Conservation (phyloP, 768 basidiomycete species). For the Panellus pusillus region DNA sequence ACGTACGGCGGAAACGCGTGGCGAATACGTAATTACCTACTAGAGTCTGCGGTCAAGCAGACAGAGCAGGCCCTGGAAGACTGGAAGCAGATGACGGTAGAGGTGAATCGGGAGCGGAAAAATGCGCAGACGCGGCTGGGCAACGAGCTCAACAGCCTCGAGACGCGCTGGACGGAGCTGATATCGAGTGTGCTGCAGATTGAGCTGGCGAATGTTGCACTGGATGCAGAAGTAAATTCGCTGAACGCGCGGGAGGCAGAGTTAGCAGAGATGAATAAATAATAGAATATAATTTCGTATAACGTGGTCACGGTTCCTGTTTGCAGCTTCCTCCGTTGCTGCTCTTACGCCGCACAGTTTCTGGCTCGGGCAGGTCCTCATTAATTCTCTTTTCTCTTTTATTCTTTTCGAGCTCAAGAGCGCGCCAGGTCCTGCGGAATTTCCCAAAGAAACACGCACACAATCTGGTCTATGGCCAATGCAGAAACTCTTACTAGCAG, state of each 20-base stretch:
- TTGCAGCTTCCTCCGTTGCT: not conserved
- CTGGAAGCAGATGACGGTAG: conserved; percentile 74
- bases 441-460: not conserved
- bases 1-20: conserved; percentile 90
- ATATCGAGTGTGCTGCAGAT: conserved; percentile 90
- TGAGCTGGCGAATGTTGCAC: conserved; percentile 90
- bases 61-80: conserved; percentile 75
- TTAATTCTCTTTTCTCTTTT: not conserved
- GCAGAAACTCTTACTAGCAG: conserved; percentile 49
- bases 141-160: conserved; percentile 74
- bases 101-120: conserved; percentile 87
- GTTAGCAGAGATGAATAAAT: conserved; percentile 41
- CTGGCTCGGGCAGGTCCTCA: no score
- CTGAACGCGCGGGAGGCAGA: conserved; percentile 62
- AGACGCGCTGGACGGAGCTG: conserved; percentile 90
- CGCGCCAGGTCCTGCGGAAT: no score
- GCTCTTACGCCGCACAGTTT: no score
- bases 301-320: not conserved
- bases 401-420: no score
- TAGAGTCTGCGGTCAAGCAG: conserved; percentile 75
- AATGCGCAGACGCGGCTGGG: conserved; percentile 84
- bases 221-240: conserved; percentile 77
- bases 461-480: conserved; percentile 69
- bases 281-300: not conserved
- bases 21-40: conserved; percentile 86